Base-by-base conservation (phyloP, 176 grass and related monocot genomes). In the Oryza glumipatula region DNA sequence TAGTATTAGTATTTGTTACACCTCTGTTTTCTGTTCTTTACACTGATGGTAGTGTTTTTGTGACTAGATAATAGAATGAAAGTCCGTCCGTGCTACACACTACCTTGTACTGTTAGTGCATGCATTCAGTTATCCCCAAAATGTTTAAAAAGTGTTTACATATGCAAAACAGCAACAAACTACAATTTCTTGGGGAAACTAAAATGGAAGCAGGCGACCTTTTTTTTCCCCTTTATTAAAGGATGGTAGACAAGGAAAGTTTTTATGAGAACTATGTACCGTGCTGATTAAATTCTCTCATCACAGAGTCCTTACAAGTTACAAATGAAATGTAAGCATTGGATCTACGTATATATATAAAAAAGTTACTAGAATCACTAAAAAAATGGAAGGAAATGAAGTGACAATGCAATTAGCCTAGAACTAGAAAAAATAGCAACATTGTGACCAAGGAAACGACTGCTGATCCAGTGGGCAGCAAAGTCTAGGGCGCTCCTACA, bases 21-120 rank as follows among this genome's bases (percentile, higher is more conserved):
- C 19, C 9, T 61, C 7, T 68, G 21, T 52, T 15, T 56, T 58
- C 52, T 63, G 3, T 70, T 81, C 8, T 51, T 38, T 75, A 68
- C 26, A 14, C 13, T 3, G 8, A 54, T 44, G 51, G 4, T 67
- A 67, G 4, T 24, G n/a, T 49, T 83, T n/a, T 26, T 22, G 3
- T n/a, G 21, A 33, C 19, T 67, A 83, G 60, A 83, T 67, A 22
- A 16, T 83, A 83, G 72, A 83, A 32, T 67, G 44, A 67, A 17
- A 33, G 44, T 28, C 16, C 8, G 44, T 52, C 32, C 28, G 72
- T 52, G 46, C 52, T 58, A 15, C 21, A 32, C 45, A 74, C 3
- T 33, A 2, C 16, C 24, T 14, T 51, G 45, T 30, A 49, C 16
- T 75, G 15, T 26, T 7, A 48, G 10, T 7, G 22, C 21, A 30